Conservation (phyloP, 305 asterid species). For the Fraxinus baroniana region DNA sequence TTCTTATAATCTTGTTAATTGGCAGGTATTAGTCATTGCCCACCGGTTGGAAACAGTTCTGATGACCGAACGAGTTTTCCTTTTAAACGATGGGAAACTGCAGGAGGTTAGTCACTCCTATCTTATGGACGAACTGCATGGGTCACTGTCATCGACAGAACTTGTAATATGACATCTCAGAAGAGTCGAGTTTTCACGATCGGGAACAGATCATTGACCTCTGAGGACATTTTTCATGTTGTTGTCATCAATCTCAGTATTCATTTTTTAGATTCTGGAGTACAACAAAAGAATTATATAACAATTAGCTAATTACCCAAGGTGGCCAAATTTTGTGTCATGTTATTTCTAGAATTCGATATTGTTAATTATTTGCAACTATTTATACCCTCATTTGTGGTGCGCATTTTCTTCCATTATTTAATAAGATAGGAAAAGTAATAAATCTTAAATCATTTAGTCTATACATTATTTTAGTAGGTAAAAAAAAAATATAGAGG, state of each 20-base stretch:
- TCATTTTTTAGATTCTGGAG: neutral
- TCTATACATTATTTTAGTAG: neutral
- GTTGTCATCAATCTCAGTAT: neutral
- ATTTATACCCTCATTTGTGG: neutral
- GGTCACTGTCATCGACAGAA: constrained; percentile 29
- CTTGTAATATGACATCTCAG: constrained; percentile 31
- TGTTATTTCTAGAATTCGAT: neutral
- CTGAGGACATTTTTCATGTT: neutral
- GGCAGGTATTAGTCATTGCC: constrained; percentile 83
- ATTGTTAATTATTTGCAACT: neutral
- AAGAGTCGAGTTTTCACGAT: neutral
- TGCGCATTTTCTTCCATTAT: neutral
- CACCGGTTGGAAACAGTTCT: constrained; percentile 80
- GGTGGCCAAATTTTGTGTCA: neutral
- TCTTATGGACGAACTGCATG: constrained; percentile 40
- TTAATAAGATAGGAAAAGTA: too few relatives aligned
- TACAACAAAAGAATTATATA: neutral
- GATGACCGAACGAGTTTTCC: constrained; percentile 73
- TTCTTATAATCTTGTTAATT: neutral
- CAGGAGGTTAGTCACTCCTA: constrained; percentile 63
- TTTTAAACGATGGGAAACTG: constrained; percentile 56
- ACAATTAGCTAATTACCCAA: neutral
- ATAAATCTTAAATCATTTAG: neutral
- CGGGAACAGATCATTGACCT: neutral
- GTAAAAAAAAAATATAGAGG: neutral